These are phyloP conservation scores for Cylindrotheca fusiformis DNA, from an alignment of 108 stramenopile species.

Conservation along the genomic window DNA sequence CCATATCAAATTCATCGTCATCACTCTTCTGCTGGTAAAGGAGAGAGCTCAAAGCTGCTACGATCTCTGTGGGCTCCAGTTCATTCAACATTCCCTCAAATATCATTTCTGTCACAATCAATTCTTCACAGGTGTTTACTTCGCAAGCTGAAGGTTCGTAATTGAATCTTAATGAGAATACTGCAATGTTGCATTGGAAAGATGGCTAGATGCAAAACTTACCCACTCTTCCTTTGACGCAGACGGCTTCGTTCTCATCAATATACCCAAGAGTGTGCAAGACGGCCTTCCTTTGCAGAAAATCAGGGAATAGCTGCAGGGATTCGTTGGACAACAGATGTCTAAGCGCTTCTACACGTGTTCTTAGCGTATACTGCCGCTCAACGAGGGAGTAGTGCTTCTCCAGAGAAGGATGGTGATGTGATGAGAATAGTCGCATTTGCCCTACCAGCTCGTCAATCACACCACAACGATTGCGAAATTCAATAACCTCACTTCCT, in stretches of 20 bases:
- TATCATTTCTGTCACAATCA: constrained; percentile 96
- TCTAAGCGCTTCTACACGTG: constrained; percentile 52
- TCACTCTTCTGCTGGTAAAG: constrained; percentile 92
- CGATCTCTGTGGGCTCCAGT: constrained; percentile 93
- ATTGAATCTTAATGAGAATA: too few species aligned
- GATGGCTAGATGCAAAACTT: too few species aligned
- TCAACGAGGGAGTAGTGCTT: constrained; percentile 58
- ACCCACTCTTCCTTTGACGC: constrained; percentile 89
- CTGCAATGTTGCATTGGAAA: too few species aligned
- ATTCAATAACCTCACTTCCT: constrained; percentile 59
- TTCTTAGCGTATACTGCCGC: constrained; percentile 58
- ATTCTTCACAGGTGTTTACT: constrained; percentile 92
- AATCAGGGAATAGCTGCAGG: constrained; percentile 93
- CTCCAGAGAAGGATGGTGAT: constrained; percentile 68
- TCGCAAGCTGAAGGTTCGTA: constrained; percentile 85
- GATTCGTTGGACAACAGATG: constrained; percentile 84
- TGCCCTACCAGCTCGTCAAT: constrained; percentile 35
- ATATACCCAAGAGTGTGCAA: constrained; percentile 89
- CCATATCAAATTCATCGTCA: constrained; percentile 55
- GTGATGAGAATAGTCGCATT: constrained; percentile 52
- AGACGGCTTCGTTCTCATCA: constrained; percentile 82
- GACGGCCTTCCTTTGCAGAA: constrained; percentile 80
- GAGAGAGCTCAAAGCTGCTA: constrained; percentile 87
- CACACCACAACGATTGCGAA: constrained; percentile 38
- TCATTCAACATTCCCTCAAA: constrained; percentile 94